Base-by-base conservation (phyloP, 371 early-diverging fungal species). In the Homolaphlyctis polyrhiza region DNA sequence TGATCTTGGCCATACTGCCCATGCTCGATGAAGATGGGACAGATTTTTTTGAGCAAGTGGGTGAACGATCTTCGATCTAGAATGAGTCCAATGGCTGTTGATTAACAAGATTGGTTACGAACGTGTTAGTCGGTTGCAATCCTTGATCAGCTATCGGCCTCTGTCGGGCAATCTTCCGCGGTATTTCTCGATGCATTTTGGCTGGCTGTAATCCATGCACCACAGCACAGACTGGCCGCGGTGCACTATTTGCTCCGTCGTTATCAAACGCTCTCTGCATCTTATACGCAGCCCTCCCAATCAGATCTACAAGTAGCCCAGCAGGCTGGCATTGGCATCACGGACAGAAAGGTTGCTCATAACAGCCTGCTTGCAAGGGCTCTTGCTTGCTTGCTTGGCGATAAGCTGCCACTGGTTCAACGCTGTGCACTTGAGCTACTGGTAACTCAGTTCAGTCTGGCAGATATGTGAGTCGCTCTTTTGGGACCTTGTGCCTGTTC, bases 21-120 rank as follows among this genome's bases (percentile, higher is more conserved):
- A 91, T 89, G 11, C 68, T 96, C 16, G 97, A 97, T 58, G 95
- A 95, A 65, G 95, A 94, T 69, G 89, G 90, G 34, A 89, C 84
- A 70, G 96, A 96, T 66, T 88, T 82, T 66, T 92, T 91, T 70
- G 89, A 89, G 58, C 74, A 80, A 62, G 75, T 65, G 21, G 28
- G 59, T 35, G 30, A 82, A 11, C 27, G 52, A 6, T 32, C n/a
- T n/a, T n/a, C n/a, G n/a, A n/a, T n/a, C n/a, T n/a, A n/a, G 11
- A 8, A 39, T 39, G 11, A 39, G 11, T 8, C 39, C 39, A 18
- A 39, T 39, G 18, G 39, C 39, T 18, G 39, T 27, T 51, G 52
- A 51, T 27, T 51, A 27, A 6, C 27, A 11, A 11, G 39, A n/a
- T n/a, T n/a, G n/a, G n/a, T n/a, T n/a, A n/a, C n/a, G n/a, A n/a